Evolutionary conservation across 2,329 filamentous ascomycete genomes (phyloP), one percentile per base, ranked within the genome.

Genomic region (Sporothrix luriei): DNA sequence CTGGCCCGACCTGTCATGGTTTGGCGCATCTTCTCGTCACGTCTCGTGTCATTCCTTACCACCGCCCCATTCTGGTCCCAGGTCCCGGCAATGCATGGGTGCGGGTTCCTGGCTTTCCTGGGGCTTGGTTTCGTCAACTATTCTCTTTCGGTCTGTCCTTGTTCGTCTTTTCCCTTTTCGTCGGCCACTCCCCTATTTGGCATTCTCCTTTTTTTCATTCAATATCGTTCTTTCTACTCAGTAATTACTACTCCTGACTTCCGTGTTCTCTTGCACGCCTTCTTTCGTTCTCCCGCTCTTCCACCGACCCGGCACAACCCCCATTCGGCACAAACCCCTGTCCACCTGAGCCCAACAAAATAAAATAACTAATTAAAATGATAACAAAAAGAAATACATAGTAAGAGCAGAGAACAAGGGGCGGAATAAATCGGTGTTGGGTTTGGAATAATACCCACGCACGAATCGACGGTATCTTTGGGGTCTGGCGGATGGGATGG

Each of bases 71-170:
- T 33, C 1, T 43, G 38, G 49, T 57, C 49, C 54, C 67, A 62
- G 54, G 48, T 54, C 68, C 55, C 57, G 66, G 65, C 62, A 49
- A 69, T 72, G 69, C 71, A 69, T 38, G 66, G 43, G 55, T 69
- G 68, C 71, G 71, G 71, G 71, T 73, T 73, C 72, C 68, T 72
- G 71, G 57, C 64, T 65, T 57, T 66, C 19, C 59, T 66, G 13
- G 68, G 54, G 48, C 29, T 13, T 51, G 21, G 29, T 48, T 9
- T 38, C 55, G 14, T 43, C 14, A 13, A 13, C 68, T 26, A 65
- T 57, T 40, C 51, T 48, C 40, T 43, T n/a, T 66, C 2, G 49
- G 48, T 66, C 14, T 43, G 26, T 48, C 40, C 26, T 70, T 66
- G 57, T 71, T 33, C 13, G 21, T 26, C 16, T 33, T 65, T 24